Base-by-base conservation (phyloP, 495 filamentous ascomycete genomes). In the Aeminium ludgeri region DNA sequence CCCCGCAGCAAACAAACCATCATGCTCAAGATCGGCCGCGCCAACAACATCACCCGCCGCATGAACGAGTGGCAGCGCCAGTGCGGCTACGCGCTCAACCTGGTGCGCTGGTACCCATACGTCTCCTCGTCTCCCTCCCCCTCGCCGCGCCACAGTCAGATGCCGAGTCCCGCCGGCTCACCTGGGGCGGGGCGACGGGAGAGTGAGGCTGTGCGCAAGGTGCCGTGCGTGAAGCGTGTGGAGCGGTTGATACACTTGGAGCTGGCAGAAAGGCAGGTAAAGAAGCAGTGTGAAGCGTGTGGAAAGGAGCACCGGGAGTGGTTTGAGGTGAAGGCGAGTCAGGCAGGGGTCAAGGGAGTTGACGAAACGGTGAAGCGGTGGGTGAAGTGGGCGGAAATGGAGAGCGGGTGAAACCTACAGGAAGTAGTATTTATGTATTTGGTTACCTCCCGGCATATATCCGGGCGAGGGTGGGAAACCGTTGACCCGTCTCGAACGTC, bases 81-180 rank as follows among this genome's bases (percentile, higher is more conserved):
- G 63, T 99, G 91, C 62, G 82, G 79, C 1, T 80, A 94, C 56
- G 73, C 86, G 37, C 61, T 93, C 8, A 80, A 78, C 6, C 65
- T 99, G 13, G 76, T 96, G 23, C 74, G 91, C 10, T 96, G 79
- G 55, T 99, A 99, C 55, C 89, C 89, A 2, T 83, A 94, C 56
- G 66, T 77, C 0, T 61, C 80, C 15, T 77, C 59, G 0, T 50
- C 51, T 20, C 45, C 43, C 38, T 54, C 55, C 17, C 47, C 55
- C 4, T 25, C 23, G 23, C 58, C 60, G 6, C 52, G 60, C 1
- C 40, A 48, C 1, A 40, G 46, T 5, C 46, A 15, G 15, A 58
- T 59, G 5, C 51, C 62, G 4, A 48, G 46, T 27, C 25, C 48
- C 2, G 45, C 52, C 10, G 37, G 51, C 30, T 30, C 44, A n/a